Evolutionary conservation across 2,329 filamentous ascomycete genomes (phyloP), one percentile per base, ranked within the genome.

Genomic region (Alternaria dauci): DNA sequence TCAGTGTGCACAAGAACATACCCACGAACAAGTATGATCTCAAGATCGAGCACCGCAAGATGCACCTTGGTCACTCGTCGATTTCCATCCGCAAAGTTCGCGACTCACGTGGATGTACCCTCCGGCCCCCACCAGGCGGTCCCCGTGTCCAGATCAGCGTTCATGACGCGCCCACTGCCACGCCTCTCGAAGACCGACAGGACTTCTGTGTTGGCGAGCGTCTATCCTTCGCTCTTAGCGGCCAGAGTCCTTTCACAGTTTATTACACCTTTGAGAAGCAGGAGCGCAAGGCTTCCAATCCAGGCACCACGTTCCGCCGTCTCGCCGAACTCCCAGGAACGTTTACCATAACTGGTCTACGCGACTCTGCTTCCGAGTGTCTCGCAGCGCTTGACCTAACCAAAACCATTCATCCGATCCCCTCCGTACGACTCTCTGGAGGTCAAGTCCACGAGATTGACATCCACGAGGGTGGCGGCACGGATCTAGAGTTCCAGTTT

Each of bases 191-290:
- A 74, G 89, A 91, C 25, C 89, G 91, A 62, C 85, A 85, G 16
- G 92, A 99, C 80, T 97, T 94, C 80, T 99, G 95, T 78, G 94
- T 99, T 11, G 95, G 96, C 66, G 95, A 99, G 78, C 90, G 94
- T 55, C 90, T 99, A 66, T 91, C 92, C 4, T 99, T 97, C 80
- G 93, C 92, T 0, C 87, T 99, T 6, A 92, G 93, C 1, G 96
- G 95, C 44, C 91, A 92, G 55, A 89, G 93, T 18, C 96, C 96
- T 0, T 99, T 99, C 78, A 92, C 94, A 44, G 90, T 99, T 44
- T 90, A 90, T 78, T 99, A 99, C 81, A 91, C 88, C 11, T 99
- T 99, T 80, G 89, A 94, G 69, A 90, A 89, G 56, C 86, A 87
- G 42, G 83, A 88, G 57, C 89, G 91, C 80, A 94, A 92, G 76